These are phyloP conservation scores for Gnaphalium uliginosum DNA, from an alignment of 129 eudicot genomes.

Conservation along the genomic window DNA sequence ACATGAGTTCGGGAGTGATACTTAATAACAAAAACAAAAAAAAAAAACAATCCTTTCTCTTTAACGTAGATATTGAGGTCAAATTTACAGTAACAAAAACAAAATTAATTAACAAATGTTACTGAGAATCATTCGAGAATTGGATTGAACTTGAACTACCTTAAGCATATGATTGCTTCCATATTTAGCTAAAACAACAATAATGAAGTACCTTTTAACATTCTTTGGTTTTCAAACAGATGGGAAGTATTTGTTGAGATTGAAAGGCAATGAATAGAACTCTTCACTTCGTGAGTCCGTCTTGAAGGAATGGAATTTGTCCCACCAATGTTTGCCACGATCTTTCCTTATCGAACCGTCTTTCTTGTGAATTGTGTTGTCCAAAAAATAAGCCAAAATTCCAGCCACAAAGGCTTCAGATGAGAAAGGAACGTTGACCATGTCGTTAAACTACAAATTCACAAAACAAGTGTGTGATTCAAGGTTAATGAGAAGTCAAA, in stretches of 20 bases:
- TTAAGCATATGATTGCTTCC: conserved; percentile 15
- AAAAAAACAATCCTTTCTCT: conserved; percentile 20
- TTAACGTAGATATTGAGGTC: conserved; percentile 5
- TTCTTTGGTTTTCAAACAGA: conserved; percentile 43
- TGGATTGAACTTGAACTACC: conserved; percentile 10
- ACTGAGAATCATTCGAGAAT: conserved; percentile 21
- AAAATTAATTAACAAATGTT: conserved; percentile 15
- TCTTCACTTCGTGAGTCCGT: conserved; percentile 59
- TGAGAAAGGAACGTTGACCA: conserved; percentile 58
- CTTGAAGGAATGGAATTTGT: conserved; percentile 49
- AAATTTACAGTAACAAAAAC: conserved; percentile 35
- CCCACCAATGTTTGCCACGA: conserved; percentile 71
- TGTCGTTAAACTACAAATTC: conserved; percentile 57
- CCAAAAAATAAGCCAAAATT: conserved; percentile 51
- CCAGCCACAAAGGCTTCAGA: conserved; percentile 66
- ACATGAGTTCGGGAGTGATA: background rate
- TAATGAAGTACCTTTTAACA: conserved; percentile 10
- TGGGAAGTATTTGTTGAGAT: conserved; percentile 68
- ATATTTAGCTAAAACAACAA: conserved; percentile 13
- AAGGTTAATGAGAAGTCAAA: background rate
- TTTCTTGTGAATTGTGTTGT: conserved; percentile 52
- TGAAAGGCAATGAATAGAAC: conserved; percentile 59
- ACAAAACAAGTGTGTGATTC: conserved; percentile 1
- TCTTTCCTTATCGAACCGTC: conserved; percentile 56
- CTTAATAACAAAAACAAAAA: background rate